These are phyloP conservation scores for Chaetomiaceae sp. DNA, from an alignment of 2,329 filamentous ascomycete species.

Conservation along the genomic window DNA sequence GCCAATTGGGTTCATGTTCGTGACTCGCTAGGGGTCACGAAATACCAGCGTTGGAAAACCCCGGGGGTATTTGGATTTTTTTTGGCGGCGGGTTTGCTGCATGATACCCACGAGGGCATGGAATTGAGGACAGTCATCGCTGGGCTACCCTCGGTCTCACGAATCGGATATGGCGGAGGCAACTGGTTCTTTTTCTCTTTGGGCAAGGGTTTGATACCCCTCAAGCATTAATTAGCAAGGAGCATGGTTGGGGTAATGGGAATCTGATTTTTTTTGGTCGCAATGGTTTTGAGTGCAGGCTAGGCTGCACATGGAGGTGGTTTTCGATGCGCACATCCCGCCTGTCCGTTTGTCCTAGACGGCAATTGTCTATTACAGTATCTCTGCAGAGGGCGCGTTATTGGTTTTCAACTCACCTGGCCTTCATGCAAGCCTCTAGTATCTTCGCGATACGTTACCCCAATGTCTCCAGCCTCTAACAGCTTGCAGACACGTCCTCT, in stretches of 20 bases:
- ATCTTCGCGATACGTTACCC: too few species aligned
- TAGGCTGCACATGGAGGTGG: too few species aligned
- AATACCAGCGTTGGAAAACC: background rate
- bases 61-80: background rate
- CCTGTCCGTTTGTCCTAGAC: too few species aligned
- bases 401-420: too few species aligned
- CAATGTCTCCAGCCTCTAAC: too few species aligned
- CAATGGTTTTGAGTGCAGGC: too few species aligned
- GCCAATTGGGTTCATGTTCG: too few species aligned
- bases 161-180: background rate
- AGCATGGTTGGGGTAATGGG: slow-evolving; percentile 2
- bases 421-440: too few species aligned
- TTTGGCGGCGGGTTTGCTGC: background rate
- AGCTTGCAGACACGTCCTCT: too few species aligned
- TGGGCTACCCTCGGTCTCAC: background rate
- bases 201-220: slow-evolving; percentile 8
- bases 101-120: background rate
- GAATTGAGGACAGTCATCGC: background rate
- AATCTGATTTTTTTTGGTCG: background rate
- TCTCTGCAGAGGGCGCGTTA: too few species aligned
- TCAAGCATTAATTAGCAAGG: background rate
- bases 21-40: background rate
- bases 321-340: too few species aligned
- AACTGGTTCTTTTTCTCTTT: background rate
- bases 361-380: too few species aligned